phyloP scores from a whole-genome alignment of 2,329 filamentous ascomycete species.

The Setomelanomma holmii region DNA sequence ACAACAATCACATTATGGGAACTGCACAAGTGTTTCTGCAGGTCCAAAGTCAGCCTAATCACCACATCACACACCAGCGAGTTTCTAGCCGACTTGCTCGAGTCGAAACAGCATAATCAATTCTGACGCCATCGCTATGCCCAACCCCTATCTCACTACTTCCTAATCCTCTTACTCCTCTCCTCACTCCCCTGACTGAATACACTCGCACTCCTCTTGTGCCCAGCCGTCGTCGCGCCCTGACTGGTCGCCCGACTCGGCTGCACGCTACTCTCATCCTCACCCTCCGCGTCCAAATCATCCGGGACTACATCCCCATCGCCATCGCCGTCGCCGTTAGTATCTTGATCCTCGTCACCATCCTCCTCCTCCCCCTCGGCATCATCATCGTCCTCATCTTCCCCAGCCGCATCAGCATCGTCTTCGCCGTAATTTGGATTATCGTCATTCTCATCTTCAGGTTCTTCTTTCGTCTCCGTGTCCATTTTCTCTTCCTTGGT shows the following conservation, averaged over 20 bases:
- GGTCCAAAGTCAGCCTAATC: too few species aligned
- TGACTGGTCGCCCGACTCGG: conserved; percentile 36
- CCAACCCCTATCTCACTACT: conserved; percentile 18
- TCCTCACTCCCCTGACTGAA: conserved; percentile 62
- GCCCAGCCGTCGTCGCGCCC: conserved; percentile 41
- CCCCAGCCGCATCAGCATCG: conserved; percentile 22
- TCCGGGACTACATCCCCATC: conserved; percentile 22
- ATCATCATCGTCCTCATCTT: conserved; percentile 22
- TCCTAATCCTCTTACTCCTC: conserved; percentile 43
- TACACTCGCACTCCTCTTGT: conserved; percentile 85
- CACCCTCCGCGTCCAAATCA: conserved; percentile 42
- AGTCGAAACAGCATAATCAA: background rate
- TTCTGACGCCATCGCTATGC: conserved; percentile 6
- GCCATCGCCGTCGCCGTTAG: conserved; percentile 49
- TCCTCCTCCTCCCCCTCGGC: conserved; percentile 27
- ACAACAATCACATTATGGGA: too few species aligned
- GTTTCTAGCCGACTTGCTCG: too few species aligned
- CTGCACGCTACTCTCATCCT: conserved; percentile 40
- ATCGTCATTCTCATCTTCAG: conserved; percentile 29
- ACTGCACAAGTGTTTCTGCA: too few species aligned
- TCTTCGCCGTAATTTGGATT: background rate
- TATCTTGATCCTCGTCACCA: conserved; percentile 35
- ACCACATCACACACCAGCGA: too few species aligned
- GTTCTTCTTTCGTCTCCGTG: conserved; percentile 27
- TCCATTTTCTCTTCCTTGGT: conserved; percentile 15